These are phyloP conservation scores for Lodderomyces parapsilosis DNA, from an alignment of 1,139 yeast species.

Conservation along the genomic window DNA sequence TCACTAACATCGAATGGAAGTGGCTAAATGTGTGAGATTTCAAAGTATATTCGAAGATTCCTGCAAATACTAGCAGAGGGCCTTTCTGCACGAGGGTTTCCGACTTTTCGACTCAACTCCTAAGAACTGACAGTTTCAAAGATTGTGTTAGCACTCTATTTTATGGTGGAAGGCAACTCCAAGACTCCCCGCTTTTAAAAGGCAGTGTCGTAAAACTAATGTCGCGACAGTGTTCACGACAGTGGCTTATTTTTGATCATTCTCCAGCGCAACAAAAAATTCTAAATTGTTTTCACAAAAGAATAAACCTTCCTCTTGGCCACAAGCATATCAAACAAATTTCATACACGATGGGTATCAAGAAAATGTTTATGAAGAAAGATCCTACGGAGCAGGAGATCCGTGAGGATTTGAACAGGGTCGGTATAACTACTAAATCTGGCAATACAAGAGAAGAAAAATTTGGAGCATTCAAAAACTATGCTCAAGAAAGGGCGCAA, in stretches of 20 bases:
- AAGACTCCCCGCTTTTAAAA: not conserved
- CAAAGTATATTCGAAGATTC: too few species aligned
- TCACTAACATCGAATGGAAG: too few species aligned
- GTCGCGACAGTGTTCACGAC: not conserved
- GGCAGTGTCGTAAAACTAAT: not conserved
- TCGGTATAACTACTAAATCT: slow-evolving; percentile 53
- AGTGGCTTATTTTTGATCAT: not conserved
- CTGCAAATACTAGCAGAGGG: too few species aligned
- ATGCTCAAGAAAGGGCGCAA: slow-evolving; percentile 50
- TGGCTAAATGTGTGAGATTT: too few species aligned
- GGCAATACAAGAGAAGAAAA: slow-evolving; percentile 42
- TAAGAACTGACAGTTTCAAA: too few species aligned
- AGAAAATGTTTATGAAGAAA: slow-evolving; percentile 57
- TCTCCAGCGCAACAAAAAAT: not conserved
- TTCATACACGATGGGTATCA: slow-evolving; percentile 36
- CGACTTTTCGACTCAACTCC: too few species aligned
- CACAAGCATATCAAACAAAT: not conserved
- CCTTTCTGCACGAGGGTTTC: too few species aligned
- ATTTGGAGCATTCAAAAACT: slow-evolving; percentile 65
- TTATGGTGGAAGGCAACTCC: not conserved
- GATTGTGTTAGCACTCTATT: too few species aligned
- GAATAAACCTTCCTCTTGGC: not conserved
- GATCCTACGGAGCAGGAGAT: slow-evolving; percentile 62
- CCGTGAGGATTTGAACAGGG: slow-evolving; percentile 47
- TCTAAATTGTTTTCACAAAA: not conserved